Base-by-base conservation (phyloP, 2,329 filamentous ascomycete genomes). In the Ophiostoma sp. region DNA sequence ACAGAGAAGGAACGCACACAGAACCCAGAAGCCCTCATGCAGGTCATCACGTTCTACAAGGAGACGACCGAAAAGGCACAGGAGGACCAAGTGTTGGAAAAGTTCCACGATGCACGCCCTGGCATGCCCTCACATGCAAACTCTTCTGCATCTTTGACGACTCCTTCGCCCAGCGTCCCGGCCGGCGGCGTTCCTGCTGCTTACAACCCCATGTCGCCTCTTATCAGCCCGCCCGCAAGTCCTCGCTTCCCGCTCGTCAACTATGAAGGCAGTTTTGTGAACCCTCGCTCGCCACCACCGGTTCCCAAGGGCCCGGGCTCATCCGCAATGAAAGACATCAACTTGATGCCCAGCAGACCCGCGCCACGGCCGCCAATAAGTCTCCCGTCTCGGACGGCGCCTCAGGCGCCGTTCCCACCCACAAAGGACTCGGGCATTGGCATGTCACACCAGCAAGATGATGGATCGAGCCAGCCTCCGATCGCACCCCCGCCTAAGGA, bases 31-130 rank as follows among this genome's bases (percentile, higher is more conserved):
- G 95, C 95, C 74, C 94, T 98, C 84, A 92, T 97, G 80, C 93
- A 98, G 81, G 96, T 99, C 78, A 91, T 99, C 83, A 93, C 92
- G 74, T 98, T 98, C 81, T 98, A 97, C 86, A 97, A 98, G 82
- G 95, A 97, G 84, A 97, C 94, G 76, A 92, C 93, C 33, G 93
- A 95, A 78, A 87, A 86, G 78, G 90, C 89, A 74, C 89, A 90
- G 75, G 94, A 98, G 80, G 93, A 97, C 79, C 92, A 93, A 78
- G 92, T 96, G 73, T 93, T 96, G 86, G 95, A 98, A 82, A 99
- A 99, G 82, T 98, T 99, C 81, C 94, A 97, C 79, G 91, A 97
- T 84, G 94, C 92, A 71, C 90, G 91, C 79, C 87, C 91, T 11
- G 82, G 85, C 77, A 80, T 83, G 77, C 77, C 82, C 76, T 78